Conservation (phyloP, 1,139 yeast species). For the Nematodospora anomalae region DNA sequence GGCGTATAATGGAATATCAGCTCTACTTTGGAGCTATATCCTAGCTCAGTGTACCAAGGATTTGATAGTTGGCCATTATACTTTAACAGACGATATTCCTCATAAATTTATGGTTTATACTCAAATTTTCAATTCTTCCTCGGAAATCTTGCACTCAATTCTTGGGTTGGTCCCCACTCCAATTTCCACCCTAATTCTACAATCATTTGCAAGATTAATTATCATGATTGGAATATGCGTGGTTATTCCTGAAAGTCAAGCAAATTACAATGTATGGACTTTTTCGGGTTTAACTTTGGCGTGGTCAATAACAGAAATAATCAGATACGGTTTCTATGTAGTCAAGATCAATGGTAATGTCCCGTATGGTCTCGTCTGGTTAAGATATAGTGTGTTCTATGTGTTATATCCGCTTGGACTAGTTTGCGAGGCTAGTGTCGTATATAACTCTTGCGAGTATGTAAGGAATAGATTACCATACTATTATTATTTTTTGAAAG, state of each 20-base stretch:
- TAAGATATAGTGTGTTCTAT: constrained; percentile 34
- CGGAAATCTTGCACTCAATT: constrained; percentile 29
- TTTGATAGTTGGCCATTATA: constrained; percentile 10
- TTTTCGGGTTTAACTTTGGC: constrained; percentile 30
- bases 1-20: constrained; percentile 64
- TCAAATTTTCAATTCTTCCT: constrained; percentile 30
- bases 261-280: constrained; percentile 26
- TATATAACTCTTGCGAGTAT: constrained; percentile 27
- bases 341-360: constrained; percentile 12
- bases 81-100: constrained; percentile 19
- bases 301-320: constrained; percentile 37
- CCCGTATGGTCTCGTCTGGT: constrained; percentile 29
- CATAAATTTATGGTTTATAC: constrained; percentile 30
- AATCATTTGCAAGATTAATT: constrained; percentile 33
- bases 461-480: constrained; percentile 11
- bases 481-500: constrained; percentile 26
- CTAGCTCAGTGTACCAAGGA: constrained; percentile 20
- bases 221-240: constrained; percentile 35
- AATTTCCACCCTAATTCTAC: constrained; percentile 28
- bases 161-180: constrained; percentile 34
- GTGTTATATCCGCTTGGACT: constrained; percentile 39
- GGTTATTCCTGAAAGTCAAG: constrained; percentile 32
- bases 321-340: constrained; percentile 31
- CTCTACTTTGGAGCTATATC: constrained; percentile 66
- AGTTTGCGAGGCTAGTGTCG: constrained; percentile 30